Evolutionary conservation across 1,284 basidiomycete genomes (phyloP), one percentile per base, ranked within the genome.

Genomic region (Cryptococcus sp.): DNA sequence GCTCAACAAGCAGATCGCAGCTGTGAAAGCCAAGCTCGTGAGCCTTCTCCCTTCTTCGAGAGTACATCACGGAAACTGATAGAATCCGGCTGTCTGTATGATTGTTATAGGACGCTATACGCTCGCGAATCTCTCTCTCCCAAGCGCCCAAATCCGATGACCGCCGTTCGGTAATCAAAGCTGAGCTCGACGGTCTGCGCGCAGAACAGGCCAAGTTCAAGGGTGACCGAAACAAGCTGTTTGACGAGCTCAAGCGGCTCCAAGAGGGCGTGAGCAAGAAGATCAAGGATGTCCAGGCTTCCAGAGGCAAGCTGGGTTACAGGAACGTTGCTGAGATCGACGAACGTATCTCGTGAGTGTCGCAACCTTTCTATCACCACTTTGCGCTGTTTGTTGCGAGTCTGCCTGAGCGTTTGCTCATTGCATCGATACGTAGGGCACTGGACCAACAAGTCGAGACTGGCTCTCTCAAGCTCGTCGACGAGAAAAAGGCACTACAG

Each of bases 401-500:
- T 2, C 29, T 34, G 8, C 29, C 29, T 10, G 29, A 34, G 29
- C 29, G 13, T 34, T 34, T 34, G 26, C 29, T 34, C 8, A 34
- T 13, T 13, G 8, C 29, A 34, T 10, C 29, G 29, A 34, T 10
- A 7, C 13, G 23, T 40, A 94, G 91, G 67, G 82, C 86, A 64
- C 82, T 93, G 69, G 90, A 94, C 62, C 88, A 84, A 69, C 89
- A 93, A 74, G 87, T 99, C 59, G 95, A 98, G 73, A 89, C 90
- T 10, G 96, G 95, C 22, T 86, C 75, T 63, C 84, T 99, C 84
- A 97, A 93, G 78, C 84, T 99, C 55, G 93, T 89, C 40, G 95
- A 97, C 56, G 96, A 99, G 80, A 98, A 97, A 80, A 88, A 91
- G 64, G 91, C 94, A 5, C 83, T 99, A 20, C 84, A 86, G 67